Evolutionary conservation across 2,329 filamentous ascomycete genomes (phyloP), one percentile per base, ranked within the genome.

Genomic region (Cadophora sp.): DNA sequence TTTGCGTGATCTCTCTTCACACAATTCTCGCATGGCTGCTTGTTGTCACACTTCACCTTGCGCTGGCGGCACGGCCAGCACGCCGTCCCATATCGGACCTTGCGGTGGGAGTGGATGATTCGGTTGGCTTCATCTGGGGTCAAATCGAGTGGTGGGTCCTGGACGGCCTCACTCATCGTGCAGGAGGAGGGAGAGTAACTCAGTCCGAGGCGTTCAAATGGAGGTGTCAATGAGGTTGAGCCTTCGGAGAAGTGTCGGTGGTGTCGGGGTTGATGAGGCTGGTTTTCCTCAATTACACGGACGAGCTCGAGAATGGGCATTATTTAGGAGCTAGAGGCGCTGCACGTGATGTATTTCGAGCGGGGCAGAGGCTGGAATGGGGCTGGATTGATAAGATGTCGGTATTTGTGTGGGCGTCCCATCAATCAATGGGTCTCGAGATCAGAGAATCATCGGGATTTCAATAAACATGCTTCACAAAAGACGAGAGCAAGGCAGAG

Each of bases 41-140:
- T 87, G 78, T 90, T 90, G 80, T 90, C 88, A 77, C 88, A 91
- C 79, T 90, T 90, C 50, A 91, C 88, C 79, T 91, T 90, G 71
- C 88, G 84, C 78, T 90, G 88, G 56, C 88, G 83, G 76, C 88
- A 91, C 14, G 88, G 88, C 87, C 88, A 91, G 74, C 88, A 91
- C 67, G 65, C 71, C 24, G 77, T 77, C 26, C 77, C 88, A 79
- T 91, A 90, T 76, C 88, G 85, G 66, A 91, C 88, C 79, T 91
- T 91, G 72, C 88, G 86, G 77, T 90, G 88, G 63, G 87, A 90
- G 77, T 90, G 88, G 73, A 91, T 90, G 79, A 91, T 90, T 74
- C 87, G 86, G 76, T 82, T 90, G 71, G 87, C 88, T 79, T 91
- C 88, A 77, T 90, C 88, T 11, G 87, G 75, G 29, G 75, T 76